Conservation (phyloP, 2,329 filamentous ascomycete genomes). For the Trichoderma lentiforme region DNA sequence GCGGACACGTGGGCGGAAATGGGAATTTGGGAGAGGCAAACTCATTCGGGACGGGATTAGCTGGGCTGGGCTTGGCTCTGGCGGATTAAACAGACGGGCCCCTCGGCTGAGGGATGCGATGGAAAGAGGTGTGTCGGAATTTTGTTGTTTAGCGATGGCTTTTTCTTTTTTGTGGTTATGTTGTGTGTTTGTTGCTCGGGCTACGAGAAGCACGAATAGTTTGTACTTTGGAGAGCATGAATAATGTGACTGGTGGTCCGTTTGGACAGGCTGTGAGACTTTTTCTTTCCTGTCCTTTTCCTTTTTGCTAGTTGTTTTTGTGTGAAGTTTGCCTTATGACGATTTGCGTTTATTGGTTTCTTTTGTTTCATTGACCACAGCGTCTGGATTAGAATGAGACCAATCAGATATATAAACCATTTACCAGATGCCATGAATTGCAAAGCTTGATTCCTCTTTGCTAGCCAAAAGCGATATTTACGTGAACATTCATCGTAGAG, state of each 20-base stretch:
- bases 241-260: neutral
- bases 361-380: neutral
- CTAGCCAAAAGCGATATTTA: neutral
- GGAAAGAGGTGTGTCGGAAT: neutral
- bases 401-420: neutral
- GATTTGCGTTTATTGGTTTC: neutral
- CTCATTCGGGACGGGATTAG: neutral
- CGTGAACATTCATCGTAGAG: neutral
- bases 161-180: neutral
- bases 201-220: neutral
- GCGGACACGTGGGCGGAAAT: constrained; percentile 1
- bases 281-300: neutral
- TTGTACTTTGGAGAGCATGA: neutral
- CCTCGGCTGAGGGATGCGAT: constrained; percentile 1
- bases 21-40: constrained; percentile 9
- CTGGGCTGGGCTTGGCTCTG: constrained; percentile 7
- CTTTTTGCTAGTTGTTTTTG: neutral
- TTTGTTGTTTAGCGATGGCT: neutral
- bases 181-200: neutral
- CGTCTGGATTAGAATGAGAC: neutral
- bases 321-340: neutral
- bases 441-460: neutral
- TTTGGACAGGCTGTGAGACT: neutral
- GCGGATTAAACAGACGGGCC: neutral
- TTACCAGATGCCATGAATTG: too few relatives aligned